Percentiles rank a stretch among this genome's conserved stretches.
Conservation (phyloP, 495 filamentous ascomycete species). For the Poronia punctata region DNA sequence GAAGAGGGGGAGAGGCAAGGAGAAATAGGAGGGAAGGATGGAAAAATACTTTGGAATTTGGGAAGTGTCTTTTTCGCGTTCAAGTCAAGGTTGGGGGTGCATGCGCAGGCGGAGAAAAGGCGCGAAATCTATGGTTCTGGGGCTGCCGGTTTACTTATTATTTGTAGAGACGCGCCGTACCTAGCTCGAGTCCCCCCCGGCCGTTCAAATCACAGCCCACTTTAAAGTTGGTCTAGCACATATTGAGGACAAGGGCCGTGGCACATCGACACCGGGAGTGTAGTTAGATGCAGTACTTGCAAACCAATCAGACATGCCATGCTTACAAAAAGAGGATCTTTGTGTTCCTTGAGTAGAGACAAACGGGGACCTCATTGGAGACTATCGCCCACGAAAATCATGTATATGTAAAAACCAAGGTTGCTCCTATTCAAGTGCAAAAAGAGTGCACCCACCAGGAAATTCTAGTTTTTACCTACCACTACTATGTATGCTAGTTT, state of each 20-base stretch:
- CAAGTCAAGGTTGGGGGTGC: conserved; percentile 16
- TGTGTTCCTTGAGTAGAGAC: background rate
- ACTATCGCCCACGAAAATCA: too few species aligned
- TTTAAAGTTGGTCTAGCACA: conserved; percentile 3
- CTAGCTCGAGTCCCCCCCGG: conserved; percentile 18
- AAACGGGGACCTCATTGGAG: too few species aligned
- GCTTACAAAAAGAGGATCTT: conserved; percentile 2
- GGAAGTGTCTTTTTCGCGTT: conserved; percentile 26
- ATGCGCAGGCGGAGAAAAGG: conserved; percentile 19
- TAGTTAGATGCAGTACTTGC: background rate
- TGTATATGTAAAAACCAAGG: too few species aligned
- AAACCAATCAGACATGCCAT: background rate
- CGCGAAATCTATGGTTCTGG: conserved; percentile 32
- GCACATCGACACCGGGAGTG: background rate
- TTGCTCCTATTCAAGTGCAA: too few species aligned
- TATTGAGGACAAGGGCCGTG: conserved; percentile 5
- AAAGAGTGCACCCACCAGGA: background rate
- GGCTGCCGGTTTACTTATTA: conserved; percentile 35
- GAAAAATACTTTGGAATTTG: conserved; percentile 27
- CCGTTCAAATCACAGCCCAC: conserved; percentile 11
- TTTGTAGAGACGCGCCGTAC: conserved; percentile 30
- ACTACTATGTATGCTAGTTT: too few species aligned
- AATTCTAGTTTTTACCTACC: background rate
- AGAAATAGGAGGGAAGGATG: conserved; percentile 33
- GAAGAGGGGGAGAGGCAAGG: conserved; percentile 27